A percentile compares a stretch with the other conserved stretches of the same genome.
These are phyloP conservation scores for Xylaria intraflava DNA, from an alignment of 495 filamentous ascomycete species.

Conservation along the genomic window DNA sequence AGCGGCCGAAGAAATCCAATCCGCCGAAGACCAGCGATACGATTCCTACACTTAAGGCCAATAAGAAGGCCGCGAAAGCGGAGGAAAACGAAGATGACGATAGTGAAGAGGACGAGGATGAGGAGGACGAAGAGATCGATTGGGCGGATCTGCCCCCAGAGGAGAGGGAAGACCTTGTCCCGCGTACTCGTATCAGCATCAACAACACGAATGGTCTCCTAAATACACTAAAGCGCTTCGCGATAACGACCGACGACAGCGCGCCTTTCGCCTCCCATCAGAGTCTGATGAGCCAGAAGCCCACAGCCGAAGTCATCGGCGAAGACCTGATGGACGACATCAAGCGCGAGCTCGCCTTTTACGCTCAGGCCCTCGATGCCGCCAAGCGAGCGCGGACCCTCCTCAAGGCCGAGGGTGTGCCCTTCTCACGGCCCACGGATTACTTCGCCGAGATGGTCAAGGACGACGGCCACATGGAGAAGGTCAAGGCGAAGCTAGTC, in stretches of 20 bases:
- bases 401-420: conserved; percentile 73
- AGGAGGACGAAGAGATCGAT: conserved; percentile 53
- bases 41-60: not conserved
- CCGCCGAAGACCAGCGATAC: conserved; percentile 31
- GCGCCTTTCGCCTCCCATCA: conserved; percentile 51
- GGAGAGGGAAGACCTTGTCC: conserved; percentile 56
- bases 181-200: conserved; percentile 89
- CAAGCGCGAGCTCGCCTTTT: conserved; percentile 86
- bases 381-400: conserved; percentile 61
- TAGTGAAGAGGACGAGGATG: conserved; percentile 47
- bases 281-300: conserved; percentile 42
- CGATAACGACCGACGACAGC: conserved; percentile 49
- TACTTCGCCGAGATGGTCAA: conserved; percentile 99
- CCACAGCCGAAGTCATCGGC: conserved; percentile 44
- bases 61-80: conserved; percentile 15
- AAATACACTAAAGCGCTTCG: conserved; percentile 68
- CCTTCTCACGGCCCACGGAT: conserved; percentile 82
- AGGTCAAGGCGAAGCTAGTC: conserved; percentile 86
- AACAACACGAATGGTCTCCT: conserved; percentile 89
- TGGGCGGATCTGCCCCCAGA: conserved; percentile 5
- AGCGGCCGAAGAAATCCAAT: conserved; percentile 29
- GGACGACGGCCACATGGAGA: conserved; percentile 95
- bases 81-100: conserved; percentile 34
- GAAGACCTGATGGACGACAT: conserved; percentile 79
- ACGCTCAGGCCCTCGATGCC: conserved; percentile 79